phyloP scores from a whole-genome alignment of 129 eudicot genomes.

The Rutidosis leptorrhynchoides region DNA sequence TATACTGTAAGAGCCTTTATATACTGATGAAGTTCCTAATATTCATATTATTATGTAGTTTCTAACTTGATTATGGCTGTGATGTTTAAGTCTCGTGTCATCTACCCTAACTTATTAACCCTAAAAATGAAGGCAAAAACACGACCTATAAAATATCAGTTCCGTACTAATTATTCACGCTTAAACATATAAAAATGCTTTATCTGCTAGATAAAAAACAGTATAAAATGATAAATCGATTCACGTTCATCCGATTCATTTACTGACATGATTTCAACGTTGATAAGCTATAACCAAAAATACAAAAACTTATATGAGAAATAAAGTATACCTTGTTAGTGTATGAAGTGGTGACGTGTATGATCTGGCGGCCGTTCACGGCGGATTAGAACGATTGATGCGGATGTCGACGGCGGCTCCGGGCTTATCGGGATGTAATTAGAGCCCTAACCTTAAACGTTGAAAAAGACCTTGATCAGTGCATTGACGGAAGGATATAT shows the following conservation, averaged over 20 bases:
- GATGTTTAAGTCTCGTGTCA: neutral
- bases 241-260: neutral
- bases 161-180: neutral
- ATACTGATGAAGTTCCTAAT: conserved; percentile 7
- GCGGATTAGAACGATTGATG: neutral
- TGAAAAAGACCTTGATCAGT: conserved; percentile 30
- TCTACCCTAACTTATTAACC: conserved; percentile 1
- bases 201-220: conserved; percentile 8
- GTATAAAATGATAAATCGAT: conserved; percentile 5
- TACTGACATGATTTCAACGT: neutral
- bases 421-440: conserved; percentile 23
- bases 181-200: neutral
- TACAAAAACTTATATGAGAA: neutral
- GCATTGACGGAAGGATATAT: neutral
- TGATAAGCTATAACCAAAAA: neutral
- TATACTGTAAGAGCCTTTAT: conserved; percentile 1
- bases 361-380: neutral
- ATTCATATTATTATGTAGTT: neutral
- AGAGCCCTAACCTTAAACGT: conserved; percentile 33
- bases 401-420: conserved; percentile 36
- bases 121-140: conserved; percentile 16
- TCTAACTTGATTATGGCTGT: neutral
- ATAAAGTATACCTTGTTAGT: conserved; percentile 15
- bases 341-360: conserved; percentile 13
- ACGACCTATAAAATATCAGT: neutral